Evolutionary conservation across 306 rosid species (phyloP).

Genomic region (Cucurbita argyrosperma): DNA sequence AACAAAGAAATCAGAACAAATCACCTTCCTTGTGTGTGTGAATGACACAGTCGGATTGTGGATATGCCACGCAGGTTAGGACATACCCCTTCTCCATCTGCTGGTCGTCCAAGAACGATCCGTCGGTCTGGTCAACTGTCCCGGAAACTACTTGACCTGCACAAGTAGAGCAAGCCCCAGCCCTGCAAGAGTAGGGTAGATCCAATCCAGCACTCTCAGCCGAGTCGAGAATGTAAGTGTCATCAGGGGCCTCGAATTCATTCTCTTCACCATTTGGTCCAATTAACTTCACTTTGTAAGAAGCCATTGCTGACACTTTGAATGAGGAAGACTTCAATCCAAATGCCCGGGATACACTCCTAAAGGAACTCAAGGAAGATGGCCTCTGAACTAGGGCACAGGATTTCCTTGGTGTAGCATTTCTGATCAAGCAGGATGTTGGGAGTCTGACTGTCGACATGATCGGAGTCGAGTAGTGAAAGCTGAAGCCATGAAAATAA

Average conservation of each 20-base stretch:
- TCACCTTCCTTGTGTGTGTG: constrained; percentile 50
- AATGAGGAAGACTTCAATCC: constrained; percentile 41
- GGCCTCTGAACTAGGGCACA: constrained; percentile 18
- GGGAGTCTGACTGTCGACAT: constrained; percentile 23
- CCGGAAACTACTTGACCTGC: constrained; percentile 38
- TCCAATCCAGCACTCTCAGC: constrained; percentile 66
- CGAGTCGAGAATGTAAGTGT: constrained; percentile 47
- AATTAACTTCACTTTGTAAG: constrained; percentile 45
- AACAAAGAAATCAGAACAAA: constrained; percentile 14
- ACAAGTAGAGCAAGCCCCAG: constrained; percentile 76
- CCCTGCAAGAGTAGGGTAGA: constrained; percentile 65
- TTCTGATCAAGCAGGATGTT: constrained; percentile 15
- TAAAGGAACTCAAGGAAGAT: constrained; percentile 22
- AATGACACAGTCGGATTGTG: constrained; percentile 41
- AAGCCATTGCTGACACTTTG: constrained; percentile 38
- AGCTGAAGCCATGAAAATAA: constrained; percentile 9
- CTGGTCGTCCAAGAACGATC: constrained; percentile 40
- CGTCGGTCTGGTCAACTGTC: constrained; percentile 52
- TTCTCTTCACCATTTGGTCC: constrained; percentile 44
- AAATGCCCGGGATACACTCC: constrained; percentile 27
- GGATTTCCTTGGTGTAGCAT: constrained; percentile 10
- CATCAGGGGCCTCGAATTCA: constrained; percentile 59
- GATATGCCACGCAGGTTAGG: constrained; percentile 50
- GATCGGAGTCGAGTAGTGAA: constrained; percentile 19
- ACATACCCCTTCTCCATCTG: constrained; percentile 42